Base-by-base conservation (phyloP, 2,329 filamentous ascomycete genomes). In the Colletotrichum sublineola region DNA sequence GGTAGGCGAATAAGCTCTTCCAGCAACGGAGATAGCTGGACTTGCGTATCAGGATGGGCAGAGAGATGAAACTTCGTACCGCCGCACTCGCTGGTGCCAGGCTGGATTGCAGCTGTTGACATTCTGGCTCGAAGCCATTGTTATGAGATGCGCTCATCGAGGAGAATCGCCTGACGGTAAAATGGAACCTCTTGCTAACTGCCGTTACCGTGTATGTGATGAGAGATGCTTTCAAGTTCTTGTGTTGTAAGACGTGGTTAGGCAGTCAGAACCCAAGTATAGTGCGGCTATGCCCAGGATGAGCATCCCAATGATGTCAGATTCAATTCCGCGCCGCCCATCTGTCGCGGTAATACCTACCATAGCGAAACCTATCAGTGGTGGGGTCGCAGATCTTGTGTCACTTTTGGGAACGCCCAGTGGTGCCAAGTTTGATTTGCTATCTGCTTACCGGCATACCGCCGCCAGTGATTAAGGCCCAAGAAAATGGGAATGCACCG, bases 1-100 rank as follows among this genome's bases (percentile, higher is more conserved):
- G 69, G 58, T 3, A 72, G 44, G 14, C 44, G 5, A 12, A 72
- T 6, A 2, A 72, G 24, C 31, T 72, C 57, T 15, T 72, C 65
- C 4, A 36, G 4, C 11, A 72, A n/a, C 5, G 58, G 53, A 5
- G 65, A 72, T 7, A 68, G 53, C 29, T 52, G 57, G 2, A 18
- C 58, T 12, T 72, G 57, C 1, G 52, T 36, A 12, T 36, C 33
- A 2, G 58, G 58, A 33, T 63, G 15, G 2, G 60, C 31, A 2
- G 20, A 12, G 20, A 12, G 9, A 64, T 52, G 58, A 71, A 61
- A 20, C 40, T n/a, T 5, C 46, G 65, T 6, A 69, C 38, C 15
- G 31, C 38, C 11, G 42, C 44, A 3, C 9, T 38, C 12, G 58
- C 58, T 31, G 46, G 60, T 2, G 36, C 7, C 36, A 69, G 33